A percentile compares a stretch with the other conserved stretches of the same genome.
These are phyloP conservation scores for Thelephora terrestris DNA, from an alignment of 1,284 basidiomycete species.

Conservation along the genomic window DNA sequence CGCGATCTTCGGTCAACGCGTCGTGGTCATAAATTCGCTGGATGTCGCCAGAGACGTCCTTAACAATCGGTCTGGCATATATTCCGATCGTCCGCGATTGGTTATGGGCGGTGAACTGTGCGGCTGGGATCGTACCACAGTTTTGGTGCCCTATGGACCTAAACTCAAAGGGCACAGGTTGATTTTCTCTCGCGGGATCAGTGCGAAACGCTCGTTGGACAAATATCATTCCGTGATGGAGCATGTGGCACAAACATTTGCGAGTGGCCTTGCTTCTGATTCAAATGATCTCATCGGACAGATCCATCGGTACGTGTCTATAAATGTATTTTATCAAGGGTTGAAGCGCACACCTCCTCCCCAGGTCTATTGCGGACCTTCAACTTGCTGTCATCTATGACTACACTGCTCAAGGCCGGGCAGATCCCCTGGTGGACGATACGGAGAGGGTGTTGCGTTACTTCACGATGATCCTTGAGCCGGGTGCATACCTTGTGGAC, in stretches of 20 bases:
- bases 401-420: background rate
- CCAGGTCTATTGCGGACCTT: constrained; percentile 2
- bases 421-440: constrained; percentile 1
- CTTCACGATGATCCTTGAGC: constrained; percentile 1
- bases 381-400: constrained; percentile 4
- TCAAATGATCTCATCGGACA: too few species aligned
- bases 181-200: constrained; percentile 1
- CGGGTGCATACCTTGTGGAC: constrained; percentile 22
- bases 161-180: constrained; percentile 3
- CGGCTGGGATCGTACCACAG: background rate
- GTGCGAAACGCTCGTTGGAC: background rate
- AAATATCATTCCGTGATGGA: too few species aligned
- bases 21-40: constrained; percentile 6
- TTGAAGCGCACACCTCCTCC: background rate
- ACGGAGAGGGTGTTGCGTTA: background rate
- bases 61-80: background rate
- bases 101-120: constrained; percentile 11
- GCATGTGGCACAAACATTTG: too few species aligned
- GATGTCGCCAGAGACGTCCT: background rate
- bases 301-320: too few species aligned
- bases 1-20: constrained; percentile 4
- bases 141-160: constrained; percentile 4
- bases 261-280: too few species aligned
- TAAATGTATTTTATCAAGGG: too few species aligned
- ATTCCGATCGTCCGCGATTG: constrained; percentile 3